Evolutionary conservation across 2,329 filamentous ascomycete species (phyloP).

Genomic region (Penicillium sp.): DNA sequence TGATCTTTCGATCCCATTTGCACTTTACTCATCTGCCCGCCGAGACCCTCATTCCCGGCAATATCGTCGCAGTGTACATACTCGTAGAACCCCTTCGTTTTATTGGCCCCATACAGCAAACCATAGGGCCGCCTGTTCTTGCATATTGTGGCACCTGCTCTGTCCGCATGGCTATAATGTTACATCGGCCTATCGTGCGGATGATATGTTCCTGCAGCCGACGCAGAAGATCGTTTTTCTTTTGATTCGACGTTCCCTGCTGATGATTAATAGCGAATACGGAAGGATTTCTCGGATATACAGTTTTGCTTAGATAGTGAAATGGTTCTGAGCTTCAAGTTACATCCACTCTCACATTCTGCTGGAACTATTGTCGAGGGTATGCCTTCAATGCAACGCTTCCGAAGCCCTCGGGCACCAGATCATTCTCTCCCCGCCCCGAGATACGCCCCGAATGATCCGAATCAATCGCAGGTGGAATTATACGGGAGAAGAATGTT

Average conservation of each 20-base stretch:
- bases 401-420: neutral
- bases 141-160: constrained; percentile 16
- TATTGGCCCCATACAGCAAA: neutral
- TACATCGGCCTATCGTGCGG: constrained; percentile 21
- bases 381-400: neutral
- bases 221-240: neutral
- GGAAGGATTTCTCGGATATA: neutral
- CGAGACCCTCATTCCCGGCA: too few species aligned
- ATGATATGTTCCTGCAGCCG: constrained; percentile 20
- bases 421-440: neutral
- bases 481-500: constrained; percentile 15
- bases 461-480: neutral
- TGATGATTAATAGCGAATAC: neutral
- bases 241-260: neutral
- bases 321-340: constrained; percentile 6
- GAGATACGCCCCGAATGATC: constrained; percentile 13
- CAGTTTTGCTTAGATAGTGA: neutral
- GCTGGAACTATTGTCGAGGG: neutral
- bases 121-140: neutral
- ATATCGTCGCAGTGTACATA: too few species aligned
- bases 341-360: constrained; percentile 6
- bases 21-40: too few species aligned
- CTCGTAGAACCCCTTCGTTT: neutral
- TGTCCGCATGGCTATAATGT: constrained; percentile 24
- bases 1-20: too few species aligned